Percentiles rank a stretch among this genome's conserved stretches.
These are phyloP conservation scores for Zygotorulaspora chibaensis DNA, from an alignment of 805 yeast species.

Conservation along the genomic window DNA sequence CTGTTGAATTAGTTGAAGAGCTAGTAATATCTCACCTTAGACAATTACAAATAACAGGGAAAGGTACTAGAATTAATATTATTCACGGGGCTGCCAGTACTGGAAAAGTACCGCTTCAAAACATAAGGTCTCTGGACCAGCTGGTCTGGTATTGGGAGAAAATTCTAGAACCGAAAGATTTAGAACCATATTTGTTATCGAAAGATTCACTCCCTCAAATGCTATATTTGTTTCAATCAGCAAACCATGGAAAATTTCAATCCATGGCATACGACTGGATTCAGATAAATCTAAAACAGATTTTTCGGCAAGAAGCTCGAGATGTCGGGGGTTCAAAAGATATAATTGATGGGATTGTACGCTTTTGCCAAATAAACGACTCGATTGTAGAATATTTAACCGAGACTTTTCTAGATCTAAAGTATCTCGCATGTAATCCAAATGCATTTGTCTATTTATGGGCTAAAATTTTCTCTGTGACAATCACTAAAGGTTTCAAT, in stretches of 20 bases:
- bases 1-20: conserved; percentile 9
- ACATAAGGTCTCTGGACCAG: conserved; percentile 16
- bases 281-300: conserved; percentile 13
- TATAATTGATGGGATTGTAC: conserved; percentile 7
- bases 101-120: conserved; percentile 11
- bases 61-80: neutral
- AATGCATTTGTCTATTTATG: conserved; percentile 13
- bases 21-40: conserved; percentile 9
- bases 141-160: conserved; percentile 19
- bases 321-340: neutral
- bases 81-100: neutral
- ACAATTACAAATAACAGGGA: conserved; percentile 1
- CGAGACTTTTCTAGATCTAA: conserved; percentile 15
- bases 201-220: conserved; percentile 1
- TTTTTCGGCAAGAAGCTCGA: conserved; percentile 12
- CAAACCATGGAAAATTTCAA: conserved; percentile 12
- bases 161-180: conserved; percentile 15
- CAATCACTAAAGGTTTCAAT: conserved; percentile 1
- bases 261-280: conserved; percentile 17
- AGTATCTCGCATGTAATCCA: conserved; percentile 15
- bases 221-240: conserved; percentile 13
- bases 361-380: conserved; percentile 13
- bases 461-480: conserved; percentile 10
- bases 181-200: conserved; percentile 10
- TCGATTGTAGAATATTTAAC: conserved; percentile 6